A percentile compares a stretch with the other conserved stretches of the same genome.
Evolutionary conservation across 2,329 filamentous ascomycete genomes (phyloP).

Genomic region (Fusarium goolgardi): DNA sequence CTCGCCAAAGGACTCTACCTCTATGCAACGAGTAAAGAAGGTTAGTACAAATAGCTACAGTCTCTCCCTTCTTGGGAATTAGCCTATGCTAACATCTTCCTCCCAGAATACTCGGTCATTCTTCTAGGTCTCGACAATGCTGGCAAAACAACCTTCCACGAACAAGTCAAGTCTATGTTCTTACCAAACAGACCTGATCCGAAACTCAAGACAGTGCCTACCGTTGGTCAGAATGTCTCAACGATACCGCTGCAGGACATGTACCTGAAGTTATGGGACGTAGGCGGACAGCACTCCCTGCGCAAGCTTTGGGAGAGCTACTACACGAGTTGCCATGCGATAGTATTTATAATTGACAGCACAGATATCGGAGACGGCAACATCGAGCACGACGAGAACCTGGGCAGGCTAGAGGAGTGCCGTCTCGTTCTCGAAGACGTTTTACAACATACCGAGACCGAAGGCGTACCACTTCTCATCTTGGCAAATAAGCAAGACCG

Average conservation of each 20-base stretch:
- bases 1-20: slow-evolving; percentile 94
- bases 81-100: slow-evolving; percentile 8
- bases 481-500: slow-evolving; percentile 98
- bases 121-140: slow-evolving; percentile 98
- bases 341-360: slow-evolving; percentile 97
- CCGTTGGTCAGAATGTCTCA: slow-evolving; percentile 95
- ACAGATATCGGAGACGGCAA: slow-evolving; percentile 90
- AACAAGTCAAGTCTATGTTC: slow-evolving; percentile 93
- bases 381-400: slow-evolving; percentile 62
- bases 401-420: slow-evolving; percentile 85
- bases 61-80: slow-evolving; percentile 9
- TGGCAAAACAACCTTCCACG: slow-evolving; percentile 97
- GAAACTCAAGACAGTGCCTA: slow-evolving; percentile 89
- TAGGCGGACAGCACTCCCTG: slow-evolving; percentile 90
- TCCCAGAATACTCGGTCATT: slow-evolving; percentile 91
- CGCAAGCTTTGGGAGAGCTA: slow-evolving; percentile 96
- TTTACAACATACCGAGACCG: slow-evolving; percentile 85
- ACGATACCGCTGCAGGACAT: slow-evolving; percentile 91
- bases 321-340: slow-evolving; percentile 92
- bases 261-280: slow-evolving; percentile 99
- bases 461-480: slow-evolving; percentile 90
- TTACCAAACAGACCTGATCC: slow-evolving; percentile 69
- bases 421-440: slow-evolving; percentile 90
- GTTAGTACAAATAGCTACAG: slow-evolving; percentile 57
- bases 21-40: slow-evolving; percentile 97